Conservation (phyloP, 2,329 filamentous ascomycete genomes). For the Zelopaecilomyces penicillatus region DNA sequence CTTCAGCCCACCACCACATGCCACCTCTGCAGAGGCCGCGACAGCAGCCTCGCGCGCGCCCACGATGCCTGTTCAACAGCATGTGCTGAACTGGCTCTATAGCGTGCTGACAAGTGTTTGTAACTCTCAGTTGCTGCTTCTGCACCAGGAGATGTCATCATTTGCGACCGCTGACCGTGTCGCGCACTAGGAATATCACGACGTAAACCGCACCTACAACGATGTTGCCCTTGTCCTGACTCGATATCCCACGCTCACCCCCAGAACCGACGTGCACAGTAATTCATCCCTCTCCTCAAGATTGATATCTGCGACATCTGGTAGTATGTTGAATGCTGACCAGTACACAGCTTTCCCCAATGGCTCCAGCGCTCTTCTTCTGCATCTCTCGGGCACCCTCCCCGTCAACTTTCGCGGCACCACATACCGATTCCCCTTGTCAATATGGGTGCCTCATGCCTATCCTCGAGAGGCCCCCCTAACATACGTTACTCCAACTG, state of each 20-base stretch:
- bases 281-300: conserved; percentile 24
- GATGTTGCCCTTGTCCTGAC: conserved; percentile 79
- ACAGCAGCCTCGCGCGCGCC: background rate
- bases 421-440: conserved; percentile 83
- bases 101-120: conserved; percentile 73
- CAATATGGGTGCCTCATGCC: conserved; percentile 84
- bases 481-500: conserved; percentile 79
- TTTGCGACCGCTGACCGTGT: conserved; percentile 6
- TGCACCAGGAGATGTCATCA: background rate
- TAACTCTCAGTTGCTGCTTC: background rate
- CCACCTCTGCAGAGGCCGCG: no score
- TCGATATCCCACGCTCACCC: conserved; percentile 69
- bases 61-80: conserved; percentile 69
- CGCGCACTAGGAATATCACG: conserved; percentile 68
- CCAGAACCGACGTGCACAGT: conserved; percentile 95
- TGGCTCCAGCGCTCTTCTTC: conserved; percentile 75
- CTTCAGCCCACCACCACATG: no score
- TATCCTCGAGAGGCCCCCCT: conserved; percentile 84
- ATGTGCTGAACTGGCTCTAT: conserved; percentile 91
- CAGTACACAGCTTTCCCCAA: conserved; percentile 68
- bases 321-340: conserved; percentile 2
- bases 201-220: conserved; percentile 87
- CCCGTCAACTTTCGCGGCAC: conserved; percentile 86
- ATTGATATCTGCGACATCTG: conserved; percentile 1
- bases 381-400: conserved; percentile 79